A percentile compares a stretch with the other conserved stretches of the same genome.
phyloP scores from a whole-genome alignment of 768 basidiomycete species.

The Pholiota conissans region DNA sequence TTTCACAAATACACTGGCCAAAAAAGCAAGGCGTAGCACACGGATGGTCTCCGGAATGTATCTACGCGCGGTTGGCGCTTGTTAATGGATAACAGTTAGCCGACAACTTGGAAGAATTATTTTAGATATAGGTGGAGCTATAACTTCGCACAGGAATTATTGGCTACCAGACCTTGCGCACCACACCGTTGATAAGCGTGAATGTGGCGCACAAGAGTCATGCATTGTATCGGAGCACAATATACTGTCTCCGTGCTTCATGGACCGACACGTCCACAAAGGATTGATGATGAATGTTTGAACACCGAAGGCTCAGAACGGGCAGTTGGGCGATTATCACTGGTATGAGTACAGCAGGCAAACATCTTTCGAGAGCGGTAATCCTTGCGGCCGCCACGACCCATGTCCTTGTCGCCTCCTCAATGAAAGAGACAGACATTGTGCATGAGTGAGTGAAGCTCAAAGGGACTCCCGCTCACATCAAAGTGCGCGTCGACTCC shows the following conservation, averaged over 20 bases:
- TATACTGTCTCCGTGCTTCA: not conserved
- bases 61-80: too few species aligned
- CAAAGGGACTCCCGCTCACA: conserved; percentile 26
- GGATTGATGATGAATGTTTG: not conserved
- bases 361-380: conserved; percentile 24
- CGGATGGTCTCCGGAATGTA: too few species aligned
- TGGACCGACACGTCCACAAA: not conserved
- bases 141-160: too few species aligned
- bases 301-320: not conserved
- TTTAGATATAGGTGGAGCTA: too few species aligned
- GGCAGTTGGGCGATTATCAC: not conserved
- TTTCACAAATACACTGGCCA: too few species aligned
- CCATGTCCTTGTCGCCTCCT: conserved; percentile 18
- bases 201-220: too few species aligned
- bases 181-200: too few species aligned
- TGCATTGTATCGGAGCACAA: too few species aligned
- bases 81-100: too few species aligned
- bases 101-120: too few species aligned
- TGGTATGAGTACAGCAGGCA: not conserved
- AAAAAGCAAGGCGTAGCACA: too few species aligned
- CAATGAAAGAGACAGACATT: conserved; percentile 9
- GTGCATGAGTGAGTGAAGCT: conserved; percentile 26
- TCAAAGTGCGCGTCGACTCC: not conserved
- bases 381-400: conserved; percentile 43
- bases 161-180: too few species aligned